phyloP scores from a whole-genome alignment of 805 yeast species.

The Suhomyces emberorum region DNA sequence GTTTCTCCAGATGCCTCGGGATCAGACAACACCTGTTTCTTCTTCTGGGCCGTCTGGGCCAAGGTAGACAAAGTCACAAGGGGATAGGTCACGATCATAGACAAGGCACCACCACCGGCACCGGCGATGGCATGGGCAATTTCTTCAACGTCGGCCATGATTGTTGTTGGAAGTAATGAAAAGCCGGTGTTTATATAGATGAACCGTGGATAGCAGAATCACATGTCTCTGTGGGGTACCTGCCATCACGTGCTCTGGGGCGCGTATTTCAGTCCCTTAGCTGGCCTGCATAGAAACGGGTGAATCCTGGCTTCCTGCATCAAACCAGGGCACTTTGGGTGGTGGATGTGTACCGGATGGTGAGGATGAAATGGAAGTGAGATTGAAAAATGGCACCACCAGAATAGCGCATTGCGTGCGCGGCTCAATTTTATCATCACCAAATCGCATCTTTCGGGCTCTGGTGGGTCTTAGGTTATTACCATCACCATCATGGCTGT shows the following conservation, averaged over 20 bases:
- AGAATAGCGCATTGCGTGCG: too few relatives aligned
- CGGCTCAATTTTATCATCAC: neutral
- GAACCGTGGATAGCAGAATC: slow-evolving; percentile 11
- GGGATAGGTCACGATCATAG: slow-evolving; percentile 88
- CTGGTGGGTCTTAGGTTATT: neutral
- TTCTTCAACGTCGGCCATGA: slow-evolving; percentile 41
- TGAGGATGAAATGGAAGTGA: too few relatives aligned
- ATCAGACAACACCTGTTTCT: slow-evolving; percentile 18
- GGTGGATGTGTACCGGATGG: too few relatives aligned
- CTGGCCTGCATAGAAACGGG: neutral
- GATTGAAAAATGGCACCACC: too few relatives aligned
- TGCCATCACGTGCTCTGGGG: neutral
- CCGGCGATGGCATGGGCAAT: slow-evolving; percentile 92
- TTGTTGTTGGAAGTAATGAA: neutral
- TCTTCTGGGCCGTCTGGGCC: slow-evolving; percentile 65
- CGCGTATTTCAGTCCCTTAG: neutral
- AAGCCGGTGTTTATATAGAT: slow-evolving; percentile 6
- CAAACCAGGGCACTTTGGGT: too few relatives aligned
- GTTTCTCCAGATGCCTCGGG: slow-evolving; percentile 8
- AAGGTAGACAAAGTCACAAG: slow-evolving; percentile 81
- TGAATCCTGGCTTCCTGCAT: too few relatives aligned
- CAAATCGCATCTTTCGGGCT: neutral
- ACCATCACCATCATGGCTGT: slow-evolving; percentile 13
- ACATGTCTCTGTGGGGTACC: slow-evolving; percentile 8
- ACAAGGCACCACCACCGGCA: slow-evolving; percentile 87